Conservation (phyloP, 805 yeast species). For the Saturnispora diversa region DNA sequence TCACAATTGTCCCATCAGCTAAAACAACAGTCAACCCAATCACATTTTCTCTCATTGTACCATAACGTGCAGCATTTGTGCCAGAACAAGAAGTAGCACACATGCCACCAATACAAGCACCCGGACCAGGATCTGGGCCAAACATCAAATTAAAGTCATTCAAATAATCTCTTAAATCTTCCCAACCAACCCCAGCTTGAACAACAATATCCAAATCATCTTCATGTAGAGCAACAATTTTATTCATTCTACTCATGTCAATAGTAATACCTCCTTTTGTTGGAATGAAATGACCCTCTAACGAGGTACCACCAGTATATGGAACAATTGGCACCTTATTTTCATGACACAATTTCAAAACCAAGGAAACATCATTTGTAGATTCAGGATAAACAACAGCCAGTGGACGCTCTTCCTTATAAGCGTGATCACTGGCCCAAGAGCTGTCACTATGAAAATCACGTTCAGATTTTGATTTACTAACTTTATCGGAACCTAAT, state of each 20-base stretch:
- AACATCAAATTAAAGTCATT: slow-evolving; percentile 46
- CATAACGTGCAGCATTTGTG: slow-evolving; percentile 69
- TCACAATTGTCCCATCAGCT: slow-evolving; percentile 72
- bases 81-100: slow-evolving; percentile 74
- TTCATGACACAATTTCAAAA: slow-evolving; percentile 55
- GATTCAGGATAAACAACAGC: slow-evolving; percentile 54
- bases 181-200: slow-evolving; percentile 79
- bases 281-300: slow-evolving; percentile 73
- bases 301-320: slow-evolving; percentile 67
- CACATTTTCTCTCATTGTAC: slow-evolving; percentile 73
- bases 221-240: slow-evolving; percentile 47
- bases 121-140: slow-evolving; percentile 77
- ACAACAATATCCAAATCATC: slow-evolving; percentile 65
- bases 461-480: slow-evolving; percentile 29
- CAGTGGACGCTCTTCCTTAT: slow-evolving; percentile 27
- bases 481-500: slow-evolving; percentile 46
- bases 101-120: slow-evolving; percentile 76
- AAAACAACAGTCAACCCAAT: slow-evolving; percentile 63
- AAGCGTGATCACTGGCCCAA: slow-evolving; percentile 30
- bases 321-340: slow-evolving; percentile 65
- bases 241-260: slow-evolving; percentile 56
- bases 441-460: slow-evolving; percentile 29
- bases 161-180: slow-evolving; percentile 48
- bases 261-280: slow-evolving; percentile 56
- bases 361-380: slow-evolving; percentile 58